These are phyloP conservation scores for Poterioochromonas sp. DNA, from an alignment of 352 stramenopile genomes.

Conservation along the genomic window DNA sequence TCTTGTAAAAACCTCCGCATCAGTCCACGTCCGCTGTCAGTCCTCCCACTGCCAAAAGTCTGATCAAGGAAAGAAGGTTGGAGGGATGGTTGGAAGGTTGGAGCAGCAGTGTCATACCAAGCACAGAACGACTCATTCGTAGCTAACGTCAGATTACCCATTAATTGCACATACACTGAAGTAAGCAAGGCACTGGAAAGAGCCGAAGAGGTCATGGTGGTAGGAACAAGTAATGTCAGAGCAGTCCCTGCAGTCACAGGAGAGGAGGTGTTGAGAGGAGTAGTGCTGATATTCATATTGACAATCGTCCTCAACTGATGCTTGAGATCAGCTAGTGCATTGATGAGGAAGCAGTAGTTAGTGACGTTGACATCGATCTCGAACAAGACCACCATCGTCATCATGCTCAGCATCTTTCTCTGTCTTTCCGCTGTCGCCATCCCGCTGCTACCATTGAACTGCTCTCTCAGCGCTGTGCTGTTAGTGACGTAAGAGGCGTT, in stretches of 20 bases:
- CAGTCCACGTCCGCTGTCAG: no score
- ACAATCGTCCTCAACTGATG: neutral
- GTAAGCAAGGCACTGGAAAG: neutral
- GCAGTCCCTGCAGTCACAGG: no score
- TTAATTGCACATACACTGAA: constrained; percentile 4
- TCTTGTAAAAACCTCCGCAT: no score
- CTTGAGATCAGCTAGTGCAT: neutral
- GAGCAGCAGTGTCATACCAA: no score
- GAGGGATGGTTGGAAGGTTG: no score
- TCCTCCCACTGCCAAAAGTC: no score
- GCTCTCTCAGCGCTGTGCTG: neutral
- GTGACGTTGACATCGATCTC: neutral
- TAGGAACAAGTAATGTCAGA: neutral
- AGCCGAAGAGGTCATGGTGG: neutral
- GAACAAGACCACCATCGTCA: neutral
- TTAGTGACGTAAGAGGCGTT: neutral
- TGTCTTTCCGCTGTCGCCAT: neutral
- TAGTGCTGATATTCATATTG: neutral
- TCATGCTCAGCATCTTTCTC: neutral
- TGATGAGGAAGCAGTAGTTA: constrained; percentile 4
- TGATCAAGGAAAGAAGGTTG: no score
- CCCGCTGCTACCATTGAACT: neutral
- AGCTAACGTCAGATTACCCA: neutral
- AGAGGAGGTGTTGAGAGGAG: no score
- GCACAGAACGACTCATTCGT: constrained; percentile 11